Evolutionary conservation across 495 filamentous ascomycete genomes (phyloP).

Genomic region (Pseudoneurospora amorphoporcata): DNA sequence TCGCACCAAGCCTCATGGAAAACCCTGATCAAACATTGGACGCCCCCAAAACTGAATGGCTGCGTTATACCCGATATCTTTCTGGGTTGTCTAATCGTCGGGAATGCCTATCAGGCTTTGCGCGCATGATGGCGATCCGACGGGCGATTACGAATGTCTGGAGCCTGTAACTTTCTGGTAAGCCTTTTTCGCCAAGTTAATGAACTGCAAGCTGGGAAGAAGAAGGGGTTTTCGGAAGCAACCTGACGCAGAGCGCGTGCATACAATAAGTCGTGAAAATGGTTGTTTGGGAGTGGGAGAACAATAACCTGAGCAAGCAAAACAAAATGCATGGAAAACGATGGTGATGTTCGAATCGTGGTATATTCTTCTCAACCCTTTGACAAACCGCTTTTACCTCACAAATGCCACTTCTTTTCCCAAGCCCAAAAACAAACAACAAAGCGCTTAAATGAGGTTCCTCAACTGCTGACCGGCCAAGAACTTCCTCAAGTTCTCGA

Average conservation of each 20-base stretch:
- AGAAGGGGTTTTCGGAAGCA: background rate
- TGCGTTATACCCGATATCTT: too few species aligned
- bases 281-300: background rate
- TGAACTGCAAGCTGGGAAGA: too few species aligned
- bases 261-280: background rate
- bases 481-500: slow-evolving; percentile 42
- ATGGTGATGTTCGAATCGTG: background rate
- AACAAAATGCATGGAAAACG: background rate
- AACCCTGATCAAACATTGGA: too few species aligned
- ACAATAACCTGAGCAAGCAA: background rate
- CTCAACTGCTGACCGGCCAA: slow-evolving; percentile 42
- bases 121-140: too few species aligned
- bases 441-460: slow-evolving; percentile 34
- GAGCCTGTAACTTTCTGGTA: too few species aligned
- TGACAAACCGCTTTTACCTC: background rate
- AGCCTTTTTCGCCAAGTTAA: too few species aligned
- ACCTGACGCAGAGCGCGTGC: background rate
- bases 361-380: background rate
- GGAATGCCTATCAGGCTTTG: too few species aligned
- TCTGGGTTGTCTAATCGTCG: too few species aligned
- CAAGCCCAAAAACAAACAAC: background rate
- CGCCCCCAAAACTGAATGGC: too few species aligned
- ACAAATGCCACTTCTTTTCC: background rate
- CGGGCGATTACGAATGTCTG: too few species aligned
- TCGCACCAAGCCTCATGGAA: too few species aligned